phyloP scores from a whole-genome alignment of 768 basidiomycete species.

The Crassisporium funariophilum region DNA sequence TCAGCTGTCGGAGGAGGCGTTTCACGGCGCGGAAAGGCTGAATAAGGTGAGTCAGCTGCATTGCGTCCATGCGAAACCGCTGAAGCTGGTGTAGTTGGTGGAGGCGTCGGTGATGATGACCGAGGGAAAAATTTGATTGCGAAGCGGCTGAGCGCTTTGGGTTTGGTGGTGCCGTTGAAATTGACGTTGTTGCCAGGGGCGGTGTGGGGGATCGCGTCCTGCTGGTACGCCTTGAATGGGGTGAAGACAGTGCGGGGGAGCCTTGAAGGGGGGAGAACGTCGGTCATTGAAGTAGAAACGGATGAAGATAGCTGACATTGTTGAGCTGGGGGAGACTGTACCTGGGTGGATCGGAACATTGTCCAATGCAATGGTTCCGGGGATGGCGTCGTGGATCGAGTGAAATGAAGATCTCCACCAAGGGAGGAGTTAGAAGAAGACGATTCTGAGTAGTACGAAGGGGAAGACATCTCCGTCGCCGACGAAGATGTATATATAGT shows the following conservation, averaged over 20 bases:
- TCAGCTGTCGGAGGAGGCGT: slow-evolving; percentile 37
- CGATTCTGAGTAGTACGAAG: slow-evolving; percentile 46
- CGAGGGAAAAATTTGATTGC: slow-evolving; percentile 53
- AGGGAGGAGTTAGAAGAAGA: slow-evolving; percentile 37
- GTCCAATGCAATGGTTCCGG: slow-evolving; percentile 35
- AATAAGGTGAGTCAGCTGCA: slow-evolving; percentile 31
- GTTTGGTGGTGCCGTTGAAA: slow-evolving; percentile 17
- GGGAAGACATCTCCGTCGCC: slow-evolving; percentile 46
- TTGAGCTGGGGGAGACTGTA: slow-evolving; percentile 34
- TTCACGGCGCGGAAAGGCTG: slow-evolving; percentile 40
- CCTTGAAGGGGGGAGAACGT: slow-evolving; percentile 42
- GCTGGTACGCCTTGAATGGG: slow-evolving; percentile 11
- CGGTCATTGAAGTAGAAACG: slow-evolving; percentile 43
- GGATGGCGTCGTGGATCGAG: slow-evolving; percentile 37
- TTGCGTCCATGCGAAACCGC: slow-evolving; percentile 30
- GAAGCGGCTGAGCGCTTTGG: slow-evolving; percentile 41
- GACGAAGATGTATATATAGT: slow-evolving; percentile 49
- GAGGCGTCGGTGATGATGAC: slow-evolving; percentile 46
- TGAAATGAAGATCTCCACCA: slow-evolving; percentile 35
- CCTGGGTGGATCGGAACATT: slow-evolving; percentile 32
- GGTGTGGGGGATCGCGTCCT: slow-evolving; percentile 1
- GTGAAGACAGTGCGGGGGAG: slow-evolving; percentile 24
- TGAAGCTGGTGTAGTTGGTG: slow-evolving; percentile 33
- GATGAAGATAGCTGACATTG: slow-evolving; percentile 48
- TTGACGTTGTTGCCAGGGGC: slow-evolving; percentile 6